Evolutionary conservation across 78 protist species (phyloP).

Genomic region (Creolimax fragrantissima): DNA sequence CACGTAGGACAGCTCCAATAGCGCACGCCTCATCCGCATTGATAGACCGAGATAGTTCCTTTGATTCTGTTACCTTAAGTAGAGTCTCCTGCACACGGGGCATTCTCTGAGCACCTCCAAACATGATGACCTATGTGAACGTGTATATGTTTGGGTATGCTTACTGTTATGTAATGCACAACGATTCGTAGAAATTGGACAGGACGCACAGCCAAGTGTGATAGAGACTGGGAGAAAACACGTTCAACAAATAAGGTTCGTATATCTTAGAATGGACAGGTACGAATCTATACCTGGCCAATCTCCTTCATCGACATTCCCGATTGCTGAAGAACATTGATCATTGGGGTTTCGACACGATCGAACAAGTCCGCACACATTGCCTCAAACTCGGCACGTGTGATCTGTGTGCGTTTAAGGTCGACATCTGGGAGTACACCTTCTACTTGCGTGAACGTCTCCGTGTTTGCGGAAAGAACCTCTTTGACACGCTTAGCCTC

Average conservation of each 20-base stretch:
- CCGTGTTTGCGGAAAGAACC: slow-evolving; percentile 56
- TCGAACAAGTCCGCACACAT: slow-evolving; percentile 33
- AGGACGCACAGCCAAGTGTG: no score
- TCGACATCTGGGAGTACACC: not conserved
- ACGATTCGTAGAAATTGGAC: no score
- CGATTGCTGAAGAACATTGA: not conserved
- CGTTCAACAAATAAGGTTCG: no score
- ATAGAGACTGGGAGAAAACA: no score
- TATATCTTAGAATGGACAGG: no score
- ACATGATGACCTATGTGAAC: not conserved
- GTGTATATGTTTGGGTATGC: no score
- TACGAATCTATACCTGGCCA: not conserved
- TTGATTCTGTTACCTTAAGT: not conserved
- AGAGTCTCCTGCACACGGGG: slow-evolving; percentile 28
- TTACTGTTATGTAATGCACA: no score
- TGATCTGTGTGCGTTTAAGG: not conserved
- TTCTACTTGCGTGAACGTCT: slow-evolving; percentile 14
- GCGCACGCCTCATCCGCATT: slow-evolving; percentile 68
- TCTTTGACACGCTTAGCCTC: slow-evolving; percentile 58
- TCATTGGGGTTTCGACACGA: slow-evolving; percentile 37
- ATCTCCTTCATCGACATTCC: not conserved
- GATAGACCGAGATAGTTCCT: slow-evolving; percentile 46
- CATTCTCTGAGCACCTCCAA: slow-evolving; percentile 30
- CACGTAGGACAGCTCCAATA: slow-evolving; percentile 55
- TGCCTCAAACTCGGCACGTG: slow-evolving; percentile 50